A percentile compares a stretch with the other conserved stretches of the same genome.
These are phyloP conservation scores for Ustilago trichophora DNA, from an alignment of 1,284 basidiomycete species.

Conservation along the genomic window DNA sequence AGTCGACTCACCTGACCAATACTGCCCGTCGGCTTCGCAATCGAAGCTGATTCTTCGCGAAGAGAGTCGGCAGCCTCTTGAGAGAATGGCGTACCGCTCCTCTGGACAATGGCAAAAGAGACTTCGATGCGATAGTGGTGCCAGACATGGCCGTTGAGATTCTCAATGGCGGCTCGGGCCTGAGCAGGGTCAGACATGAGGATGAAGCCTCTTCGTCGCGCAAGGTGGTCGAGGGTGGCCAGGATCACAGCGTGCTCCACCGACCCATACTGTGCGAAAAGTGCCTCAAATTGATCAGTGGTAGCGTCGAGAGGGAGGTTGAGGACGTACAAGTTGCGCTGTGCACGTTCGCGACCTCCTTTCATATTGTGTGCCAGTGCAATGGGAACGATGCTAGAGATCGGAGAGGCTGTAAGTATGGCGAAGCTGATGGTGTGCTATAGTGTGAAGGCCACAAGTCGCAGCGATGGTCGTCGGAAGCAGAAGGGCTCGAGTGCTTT, in stretches of 20 bases:
- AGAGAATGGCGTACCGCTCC: slow-evolving; percentile 57
- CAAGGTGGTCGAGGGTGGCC: slow-evolving; percentile 64
- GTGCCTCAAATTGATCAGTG: slow-evolving; percentile 52
- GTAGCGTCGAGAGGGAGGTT: slow-evolving; percentile 64
- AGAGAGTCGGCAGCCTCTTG: slow-evolving; percentile 9
- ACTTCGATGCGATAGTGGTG: slow-evolving; percentile 64
- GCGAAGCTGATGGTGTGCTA: background rate
- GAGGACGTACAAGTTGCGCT: slow-evolving; percentile 63
- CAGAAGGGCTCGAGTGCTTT: too few species aligned
- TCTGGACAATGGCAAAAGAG: slow-evolving; percentile 65
- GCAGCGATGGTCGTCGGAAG: too few species aligned
- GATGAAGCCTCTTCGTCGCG: slow-evolving; percentile 64
- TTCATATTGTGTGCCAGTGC: slow-evolving; percentile 7
- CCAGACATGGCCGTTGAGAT: slow-evolving; percentile 59
- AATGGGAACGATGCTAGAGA: background rate
- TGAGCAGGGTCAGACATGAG: slow-evolving; percentile 58
- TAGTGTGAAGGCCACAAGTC: too few species aligned
- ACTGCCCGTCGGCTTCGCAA: background rate
- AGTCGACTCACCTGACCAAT: slow-evolving; percentile 10
- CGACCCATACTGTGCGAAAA: slow-evolving; percentile 53
- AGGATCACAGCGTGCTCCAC: slow-evolving; percentile 65
- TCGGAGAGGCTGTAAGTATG: background rate
- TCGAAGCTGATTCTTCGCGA: background rate
- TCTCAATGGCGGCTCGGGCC: slow-evolving; percentile 55
- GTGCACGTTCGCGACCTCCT: slow-evolving; percentile 21